phyloP scores from a whole-genome alignment of 2,329 filamentous ascomycete species.

The Dactylonectria macrodidyma region DNA sequence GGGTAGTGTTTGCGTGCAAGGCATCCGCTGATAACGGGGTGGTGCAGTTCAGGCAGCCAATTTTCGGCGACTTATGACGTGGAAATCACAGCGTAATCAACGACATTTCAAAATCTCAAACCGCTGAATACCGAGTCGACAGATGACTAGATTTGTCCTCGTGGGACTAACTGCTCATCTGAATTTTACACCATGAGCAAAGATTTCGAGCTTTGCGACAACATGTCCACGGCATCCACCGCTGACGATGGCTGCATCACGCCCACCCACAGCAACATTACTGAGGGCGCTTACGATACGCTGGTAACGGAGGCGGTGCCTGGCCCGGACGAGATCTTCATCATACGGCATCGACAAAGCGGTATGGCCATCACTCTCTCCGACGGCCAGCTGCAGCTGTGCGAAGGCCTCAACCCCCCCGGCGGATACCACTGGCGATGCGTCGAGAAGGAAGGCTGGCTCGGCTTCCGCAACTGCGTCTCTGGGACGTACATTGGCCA shows the following conservation, averaged over 20 bases:
- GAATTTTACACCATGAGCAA: constrained; percentile 29
- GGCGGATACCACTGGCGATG: constrained; percentile 55
- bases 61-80: not conserved
- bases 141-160: no score
- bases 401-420: constrained; percentile 27
- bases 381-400: constrained; percentile 48
- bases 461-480: constrained; percentile 55
- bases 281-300: constrained; percentile 17
- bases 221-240: constrained; percentile 41
- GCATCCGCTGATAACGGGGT: not conserved
- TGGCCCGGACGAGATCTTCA: constrained; percentile 47
- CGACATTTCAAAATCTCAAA: not conserved
- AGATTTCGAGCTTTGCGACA: constrained; percentile 36
- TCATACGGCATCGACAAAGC: constrained; percentile 49
- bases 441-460: constrained; percentile 54
- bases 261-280: constrained; percentile 35
- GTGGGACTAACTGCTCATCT: not conserved
- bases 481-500: constrained; percentile 54
- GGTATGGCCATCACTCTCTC: constrained; percentile 50
- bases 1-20: not conserved
- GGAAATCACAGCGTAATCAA: not conserved
- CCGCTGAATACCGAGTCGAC: no score
- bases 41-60: not conserved
- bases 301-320: constrained; percentile 40
- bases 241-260: constrained; percentile 35